phyloP scores from a whole-genome alignment of 441 rosid genomes.

The Capsella rubella region DNA sequence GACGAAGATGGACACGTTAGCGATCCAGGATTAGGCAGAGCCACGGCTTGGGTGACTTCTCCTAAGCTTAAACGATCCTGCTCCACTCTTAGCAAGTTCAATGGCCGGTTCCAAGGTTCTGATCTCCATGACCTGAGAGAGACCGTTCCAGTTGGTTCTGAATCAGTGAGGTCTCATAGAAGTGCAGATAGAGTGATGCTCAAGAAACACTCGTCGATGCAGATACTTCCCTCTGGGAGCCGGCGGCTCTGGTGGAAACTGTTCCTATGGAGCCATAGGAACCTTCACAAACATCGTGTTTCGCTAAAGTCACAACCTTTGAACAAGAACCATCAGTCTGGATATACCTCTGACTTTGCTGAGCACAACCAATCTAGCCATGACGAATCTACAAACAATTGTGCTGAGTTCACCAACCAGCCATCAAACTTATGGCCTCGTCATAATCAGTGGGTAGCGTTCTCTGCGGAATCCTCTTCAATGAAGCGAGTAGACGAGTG shows the following conservation, averaged over 20 bases:
- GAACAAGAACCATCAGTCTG: conserved; percentile 68
- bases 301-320: conserved; percentile 50
- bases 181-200: conserved; percentile 96
- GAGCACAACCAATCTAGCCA: conserved; percentile 57
- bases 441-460: conserved; percentile 90
- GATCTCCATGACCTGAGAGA: conserved; percentile 46
- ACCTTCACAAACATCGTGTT: conserved; percentile 57
- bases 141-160: conserved; percentile 54
- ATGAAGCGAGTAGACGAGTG: conserved; percentile 82
- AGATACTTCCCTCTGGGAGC: conserved; percentile 89
- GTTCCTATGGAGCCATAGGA: conserved; percentile 96
- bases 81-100: conserved; percentile 63
- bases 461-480: conserved; percentile 67
- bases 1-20: conserved; percentile 74
- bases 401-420: conserved; percentile 46
- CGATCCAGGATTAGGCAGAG: conserved; percentile 78
- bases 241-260: conserved; percentile 86
- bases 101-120: conserved; percentile 47
- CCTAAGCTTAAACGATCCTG: conserved; percentile 86
- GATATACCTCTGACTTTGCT: conserved; percentile 83
- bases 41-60: conserved; percentile 63
- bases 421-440: conserved; percentile 65
- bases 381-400: conserved; percentile 52
- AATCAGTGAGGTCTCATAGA: conserved; percentile 58
- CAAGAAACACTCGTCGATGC: conserved; percentile 92